Base-by-base conservation (phyloP, 352 stramenopile genomes). In the Pelagophyceae sp. region DNA sequence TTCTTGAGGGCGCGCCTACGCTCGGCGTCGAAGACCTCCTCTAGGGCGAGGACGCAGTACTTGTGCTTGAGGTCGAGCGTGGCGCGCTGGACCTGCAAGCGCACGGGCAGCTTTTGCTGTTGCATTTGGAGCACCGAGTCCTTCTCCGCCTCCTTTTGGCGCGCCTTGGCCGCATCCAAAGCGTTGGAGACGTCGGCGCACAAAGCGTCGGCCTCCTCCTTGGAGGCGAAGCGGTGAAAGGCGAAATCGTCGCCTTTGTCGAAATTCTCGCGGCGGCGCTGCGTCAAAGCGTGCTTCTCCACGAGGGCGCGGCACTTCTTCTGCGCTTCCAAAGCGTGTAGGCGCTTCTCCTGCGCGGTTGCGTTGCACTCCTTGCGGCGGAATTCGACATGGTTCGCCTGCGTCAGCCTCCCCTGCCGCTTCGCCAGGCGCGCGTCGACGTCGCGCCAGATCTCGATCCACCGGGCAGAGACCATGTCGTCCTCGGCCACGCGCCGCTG, bases 251-350 rank as follows among this genome's bases (percentile, higher is more conserved):
- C 76, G 37, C 69, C 67, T n/a, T 77, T 38, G 6, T 78, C 70
- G 40, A 80, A 80, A 60, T 77, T 76, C n/a, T 78, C 32, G 38
- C 63, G 77, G 29, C 76, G 75, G 38, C 51, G 67, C 31, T 77
- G 38, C 29, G 70, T 70, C 31, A 63, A 61, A 17, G 71, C 45
- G 31, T 65, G 45, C 31, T 76, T 72, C 32, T 76, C 69, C 11
- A 72, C 11, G 35, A 38, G 20, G 11, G 33, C 19, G 27, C 54
- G 38, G 27, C 69, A 6, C 17, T 33, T 33, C 63, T 71, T 71
- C 32, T 40, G 63, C 11, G 32, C 63, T 11, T 23, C 11, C n/a
- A n/a, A n/a, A n/a, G n/a, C n/a, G n/a, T n/a, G 32, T 5, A 61
- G 38, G 31, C n/a, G n/a, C 70, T 58, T 65, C 33, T 29, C 61